Base-by-base conservation (phyloP, 768 basidiomycete genomes). In the Obba rivulosa region DNA sequence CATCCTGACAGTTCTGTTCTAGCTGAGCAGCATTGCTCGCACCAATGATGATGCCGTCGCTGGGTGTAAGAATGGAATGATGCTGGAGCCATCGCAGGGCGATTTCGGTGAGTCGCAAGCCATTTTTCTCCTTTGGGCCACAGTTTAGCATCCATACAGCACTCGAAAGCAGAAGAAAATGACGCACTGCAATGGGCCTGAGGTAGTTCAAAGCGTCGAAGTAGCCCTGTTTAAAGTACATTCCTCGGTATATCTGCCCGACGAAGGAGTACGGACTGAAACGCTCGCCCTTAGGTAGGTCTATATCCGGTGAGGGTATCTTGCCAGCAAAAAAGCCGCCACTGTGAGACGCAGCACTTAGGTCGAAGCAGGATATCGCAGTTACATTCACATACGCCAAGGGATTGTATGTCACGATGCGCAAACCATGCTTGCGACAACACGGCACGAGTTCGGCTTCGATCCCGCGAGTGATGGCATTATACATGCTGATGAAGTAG, bases 241-340 rank as follows among this genome's bases (percentile, higher is more conserved):
- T 62, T 0, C 61, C 62, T 11, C 75, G 66, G 48, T 76, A 73
- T 63, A 69, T 59, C 38, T 62, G 57, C 7, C 75, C 76, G 56
- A 67, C 57, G 25, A 20, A 18, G 21, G 60, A 60, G 9, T 35
- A 42, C 1, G 60, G 58, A 39, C 71, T 66, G 50, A 77, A 76
- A 3, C 71, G 66, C 31, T 73, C 69, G 1, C 64, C 66, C 10
- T 64, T 56, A 0, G 66, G 59, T 13, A 56, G 59, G 2, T 61
- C 23, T 11, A 50, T 66, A 9, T 57, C 51, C 0, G 50, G 16
- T 1, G 68, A 70, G 9, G 48, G 53, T 45, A 79, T 67, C 44
- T 77, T 73, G 0, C 77, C 78, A 0, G 78, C 77, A 47, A 80
- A 75, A 46, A 79, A 70, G 0, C 78, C 78, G 8, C 78, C 78